A percentile compares a stretch with the other conserved stretches of the same genome.
phyloP scores from a whole-genome alignment of 225 moss, liverwort and hornwort genomes.

The Pleurozium schreberi region DNA sequence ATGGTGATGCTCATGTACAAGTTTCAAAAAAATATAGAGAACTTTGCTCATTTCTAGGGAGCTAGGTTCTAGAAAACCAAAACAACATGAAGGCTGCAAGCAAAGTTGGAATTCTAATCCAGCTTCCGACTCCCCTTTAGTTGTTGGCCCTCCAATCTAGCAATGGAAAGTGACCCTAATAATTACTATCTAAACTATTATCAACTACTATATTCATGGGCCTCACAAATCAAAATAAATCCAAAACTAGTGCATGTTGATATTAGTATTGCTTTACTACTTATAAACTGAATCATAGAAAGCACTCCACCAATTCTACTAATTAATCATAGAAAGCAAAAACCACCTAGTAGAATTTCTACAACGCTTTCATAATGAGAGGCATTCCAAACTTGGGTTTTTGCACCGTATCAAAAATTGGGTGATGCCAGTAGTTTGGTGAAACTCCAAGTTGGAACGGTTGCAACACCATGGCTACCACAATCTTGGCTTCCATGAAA shows the following conservation, averaged over 20 bases:
- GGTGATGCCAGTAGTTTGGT: neutral
- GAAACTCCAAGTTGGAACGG: neutral
- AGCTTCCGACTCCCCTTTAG: accelerated
- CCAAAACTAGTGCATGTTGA: neutral
- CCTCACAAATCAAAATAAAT: neutral
- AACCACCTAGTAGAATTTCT: neutral
- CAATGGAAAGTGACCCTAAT: neutral
- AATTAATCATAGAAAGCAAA: neutral
- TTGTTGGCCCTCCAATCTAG: neutral
- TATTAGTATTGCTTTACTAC: neutral
- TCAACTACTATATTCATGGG: neutral
- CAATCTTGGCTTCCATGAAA: neutral
- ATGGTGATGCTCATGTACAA: neutral
- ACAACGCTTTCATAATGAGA: neutral
- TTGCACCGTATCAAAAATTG: neutral
- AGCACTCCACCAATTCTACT: neutral
- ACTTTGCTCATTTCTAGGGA: neutral
- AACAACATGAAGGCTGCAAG: neutral
- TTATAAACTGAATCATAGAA: neutral
- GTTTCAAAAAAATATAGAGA: neutral
- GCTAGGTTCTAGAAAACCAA: neutral
- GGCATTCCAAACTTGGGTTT: neutral
- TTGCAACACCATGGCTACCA: neutral
- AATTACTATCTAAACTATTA: neutral
- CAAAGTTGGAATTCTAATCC: accelerated